These are phyloP conservation scores for Acer saccharum DNA, from an alignment of 345 rosid genomes.

Conservation along the genomic window DNA sequence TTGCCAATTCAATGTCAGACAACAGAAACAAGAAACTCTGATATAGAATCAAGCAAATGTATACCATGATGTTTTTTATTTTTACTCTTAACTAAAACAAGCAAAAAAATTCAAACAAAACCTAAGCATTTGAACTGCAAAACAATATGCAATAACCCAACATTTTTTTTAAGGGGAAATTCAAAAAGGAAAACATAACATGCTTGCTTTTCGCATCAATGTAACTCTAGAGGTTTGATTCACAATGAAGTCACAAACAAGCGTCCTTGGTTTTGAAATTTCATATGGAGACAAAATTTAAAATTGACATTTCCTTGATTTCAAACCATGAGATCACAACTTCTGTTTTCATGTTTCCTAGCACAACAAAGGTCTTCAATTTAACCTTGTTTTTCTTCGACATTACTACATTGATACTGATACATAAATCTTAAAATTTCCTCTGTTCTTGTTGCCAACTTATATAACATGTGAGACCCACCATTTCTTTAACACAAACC, in stretches of 20 bases:
- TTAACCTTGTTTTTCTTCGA: not conserved
- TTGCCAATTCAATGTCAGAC: conserved; percentile 15
- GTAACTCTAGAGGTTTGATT: not conserved
- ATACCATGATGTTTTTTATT: no score
- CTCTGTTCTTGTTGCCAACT: not conserved
- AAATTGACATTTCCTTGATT: not conserved
- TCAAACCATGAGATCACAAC: not conserved
- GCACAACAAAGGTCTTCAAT: not conserved
- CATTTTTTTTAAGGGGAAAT: no score
- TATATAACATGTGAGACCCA: no score
- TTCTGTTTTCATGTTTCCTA: not conserved
- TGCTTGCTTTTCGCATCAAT: not conserved
- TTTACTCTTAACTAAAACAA: not conserved
- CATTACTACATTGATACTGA: not conserved
- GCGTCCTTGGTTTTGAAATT: no score
- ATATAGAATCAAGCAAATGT: not conserved
- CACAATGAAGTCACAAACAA: not conserved
- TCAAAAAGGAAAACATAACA: not conserved
- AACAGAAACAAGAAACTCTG: not conserved
- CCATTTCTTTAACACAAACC: no score
- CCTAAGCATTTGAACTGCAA: not conserved
- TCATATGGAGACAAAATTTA: no score
- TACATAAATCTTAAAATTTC: not conserved
- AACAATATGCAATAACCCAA: no score
- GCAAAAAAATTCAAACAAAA: conserved; percentile 3